Conservation (phyloP, 768 basidiomycete species). For the Russula earlei region DNA sequence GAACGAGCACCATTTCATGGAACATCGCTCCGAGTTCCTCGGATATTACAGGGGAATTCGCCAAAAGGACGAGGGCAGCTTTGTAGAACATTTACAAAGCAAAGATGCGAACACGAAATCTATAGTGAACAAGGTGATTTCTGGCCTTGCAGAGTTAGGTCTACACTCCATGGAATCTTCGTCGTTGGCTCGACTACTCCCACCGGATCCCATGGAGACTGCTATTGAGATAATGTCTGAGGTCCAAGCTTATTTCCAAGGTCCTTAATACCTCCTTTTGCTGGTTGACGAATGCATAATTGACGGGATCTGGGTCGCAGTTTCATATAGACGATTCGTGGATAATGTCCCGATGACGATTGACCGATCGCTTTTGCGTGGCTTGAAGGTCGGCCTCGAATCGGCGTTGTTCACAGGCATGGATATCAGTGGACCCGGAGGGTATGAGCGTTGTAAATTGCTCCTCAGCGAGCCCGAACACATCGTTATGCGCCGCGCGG, state of each 20-base stretch:
- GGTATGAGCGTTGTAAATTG: constrained; percentile 34
- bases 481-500: constrained; percentile 34
- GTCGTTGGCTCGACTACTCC: constrained; percentile 41
- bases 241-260: constrained; percentile 67
- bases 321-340: constrained; percentile 49
- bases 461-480: constrained; percentile 41
- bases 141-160: constrained; percentile 32
- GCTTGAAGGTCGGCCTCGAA: constrained; percentile 34
- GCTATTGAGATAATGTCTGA: constrained; percentile 60
- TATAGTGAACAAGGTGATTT: constrained; percentile 24
- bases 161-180: constrained; percentile 29
- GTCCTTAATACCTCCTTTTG: constrained; percentile 27
- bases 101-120: neutral
- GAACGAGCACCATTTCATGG: constrained; percentile 21
- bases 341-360: constrained; percentile 50
- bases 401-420: constrained; percentile 36
- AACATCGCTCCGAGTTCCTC: constrained; percentile 39
- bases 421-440: constrained; percentile 38
- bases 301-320: constrained; percentile 21
- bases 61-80: neutral
- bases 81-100: neutral
- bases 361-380: constrained; percentile 45
- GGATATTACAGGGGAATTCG: constrained; percentile 35
- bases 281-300: neutral
- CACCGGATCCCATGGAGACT: constrained; percentile 41